Evolutionary conservation across 2,329 filamentous ascomycete species (phyloP), one percentile per base, ranked within the genome.

Genomic region (Aureobasidium pullulans): DNA sequence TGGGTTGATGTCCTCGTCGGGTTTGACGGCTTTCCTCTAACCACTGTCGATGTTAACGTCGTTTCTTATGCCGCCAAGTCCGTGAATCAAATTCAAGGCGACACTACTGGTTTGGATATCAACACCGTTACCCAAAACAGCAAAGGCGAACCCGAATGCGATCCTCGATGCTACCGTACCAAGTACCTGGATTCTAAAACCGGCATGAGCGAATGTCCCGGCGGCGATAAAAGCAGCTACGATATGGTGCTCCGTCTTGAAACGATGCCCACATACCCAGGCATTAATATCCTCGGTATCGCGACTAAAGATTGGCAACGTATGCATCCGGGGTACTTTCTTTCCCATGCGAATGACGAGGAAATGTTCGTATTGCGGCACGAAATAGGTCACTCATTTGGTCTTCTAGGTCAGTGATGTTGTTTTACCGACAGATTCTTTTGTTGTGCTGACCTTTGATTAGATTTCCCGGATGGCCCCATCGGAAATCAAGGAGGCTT

Each of bases 261-360:
- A 23, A 23, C 23, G 3, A 23, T 23, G 23, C 23, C 23, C 23
- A 23, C 23, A 23, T 23, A 23, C 23, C 23, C 23, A 23, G 23
- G 3, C 0, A 73, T 75, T 28, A 42, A 15, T n/a, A 10, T 42
- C n/a, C 11, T 15, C 6, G 76, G 76, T 6, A 23, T 23, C 23
- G 23, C 23, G 23, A 23, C 70, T 79, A 61, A 19, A 61, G 2
- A 76, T 77, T 31, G 76, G 77, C 60, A 71, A 75, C 1, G 77
- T 76, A 47, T 76, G 76, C 47, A 75, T 78, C 59, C 79, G 76
- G 76, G 76, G 76, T 77, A 77, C 64, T 77, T 78, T 62, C 68
- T 78, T 66, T 53, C 67, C 19, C 66, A 68, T 13, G 53, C 79
- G 1, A 67, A 71, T 19, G 59, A 67, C 9, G 69, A 71, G 6